Evolutionary conservation across 1,139 yeast genomes (phyloP), one percentile per base, ranked within the genome.

Genomic region (Taiozyma onychis): DNA sequence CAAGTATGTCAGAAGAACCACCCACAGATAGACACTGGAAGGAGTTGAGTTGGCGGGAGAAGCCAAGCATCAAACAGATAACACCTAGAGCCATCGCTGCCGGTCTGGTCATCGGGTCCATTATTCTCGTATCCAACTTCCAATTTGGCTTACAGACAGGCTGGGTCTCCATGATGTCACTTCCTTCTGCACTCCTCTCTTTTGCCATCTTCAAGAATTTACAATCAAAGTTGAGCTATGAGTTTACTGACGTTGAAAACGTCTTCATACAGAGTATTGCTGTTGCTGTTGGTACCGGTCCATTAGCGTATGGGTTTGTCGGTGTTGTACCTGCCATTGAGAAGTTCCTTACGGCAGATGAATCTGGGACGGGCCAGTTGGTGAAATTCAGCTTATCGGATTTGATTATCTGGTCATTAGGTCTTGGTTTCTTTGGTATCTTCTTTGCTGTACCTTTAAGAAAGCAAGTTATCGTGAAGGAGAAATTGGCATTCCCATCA

Each of bases 101-200:
- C 0, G 97, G 97, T 0, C 67, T 90, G 32, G 57, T 73, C 2
- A 88, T 90, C 13, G 97, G 98, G 0, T 78, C 96, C 0, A 69
- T 91, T 32, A 91, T 91, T 30, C 73, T 91, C 39, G 72, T 90
- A 24, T 88, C 97, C 3, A 93, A 93, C 66, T 93, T 93, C 71
- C 98, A 91, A 64, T 93, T 93, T 66, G 99, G 99, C 1, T 73
- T 93, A 30, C 99, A 93, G 64, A 91, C 97, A 0, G 99, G 99
- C 2, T 93, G 99, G 99, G 97, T 93, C 2, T 89, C 97, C 9
- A 93, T 93, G 99, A 93, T 93, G 99, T 87, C 96, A n/a, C 72
- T 93, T 50, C 98, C 99, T 0, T 86, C 97, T 7, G 97, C 98
- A 0, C 69, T 93, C 48, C 68, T 93, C 24, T 97, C 95, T 1